A percentile compares a stretch with the other conserved stretches of the same genome.
Evolutionary conservation across 331 rosid species (phyloP).

Genomic region (Malus hybrid): DNA sequence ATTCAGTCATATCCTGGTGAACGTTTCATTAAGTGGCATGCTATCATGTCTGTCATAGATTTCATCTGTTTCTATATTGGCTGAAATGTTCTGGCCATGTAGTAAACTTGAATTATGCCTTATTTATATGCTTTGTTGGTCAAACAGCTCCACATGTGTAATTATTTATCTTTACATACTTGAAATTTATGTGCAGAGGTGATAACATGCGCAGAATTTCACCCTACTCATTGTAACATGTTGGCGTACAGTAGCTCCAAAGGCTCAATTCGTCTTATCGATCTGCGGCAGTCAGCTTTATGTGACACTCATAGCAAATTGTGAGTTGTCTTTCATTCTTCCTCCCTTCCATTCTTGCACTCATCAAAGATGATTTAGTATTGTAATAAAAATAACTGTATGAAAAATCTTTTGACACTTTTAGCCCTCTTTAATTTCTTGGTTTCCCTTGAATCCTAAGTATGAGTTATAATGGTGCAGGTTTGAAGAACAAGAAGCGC

Average conservation of each 20-base stretch:
- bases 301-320: slow-evolving; percentile 58
- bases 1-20: neutral
- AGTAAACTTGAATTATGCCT: neutral
- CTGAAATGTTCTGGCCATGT: neutral
- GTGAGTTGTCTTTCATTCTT: slow-evolving; percentile 23
- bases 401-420: neutral
- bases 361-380: neutral
- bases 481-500: slow-evolving; percentile 58
- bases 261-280: slow-evolving; percentile 59
- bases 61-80: neutral
- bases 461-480: slow-evolving; percentile 27
- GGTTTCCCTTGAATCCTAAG: neutral
- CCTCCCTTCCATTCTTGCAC: neutral
- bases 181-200: slow-evolving; percentile 37
- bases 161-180: neutral
- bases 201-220: slow-evolving; percentile 63
- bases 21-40: neutral
- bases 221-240: slow-evolving; percentile 53
- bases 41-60: neutral
- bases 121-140: neutral
- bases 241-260: slow-evolving; percentile 66
- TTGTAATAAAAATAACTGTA: neutral
- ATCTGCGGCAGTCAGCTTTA: slow-evolving; percentile 62
- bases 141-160: neutral
- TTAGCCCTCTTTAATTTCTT: neutral